phyloP scores from a whole-genome alignment of 768 basidiomycete genomes.

The Kwoniella europaea region DNA sequence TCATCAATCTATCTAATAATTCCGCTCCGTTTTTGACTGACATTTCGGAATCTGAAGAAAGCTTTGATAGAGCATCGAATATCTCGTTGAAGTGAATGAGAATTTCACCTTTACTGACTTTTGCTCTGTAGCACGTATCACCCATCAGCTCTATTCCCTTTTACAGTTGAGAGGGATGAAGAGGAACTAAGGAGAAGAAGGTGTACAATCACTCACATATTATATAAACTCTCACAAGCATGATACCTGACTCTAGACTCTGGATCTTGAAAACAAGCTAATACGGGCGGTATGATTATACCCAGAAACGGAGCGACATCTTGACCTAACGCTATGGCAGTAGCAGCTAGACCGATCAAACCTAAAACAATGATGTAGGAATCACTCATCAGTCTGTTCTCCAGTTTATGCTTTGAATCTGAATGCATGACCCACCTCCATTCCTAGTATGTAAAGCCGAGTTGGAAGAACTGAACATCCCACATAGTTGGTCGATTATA shows the following conservation, averaged over 20 bases:
- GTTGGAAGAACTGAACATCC: constrained; percentile 82
- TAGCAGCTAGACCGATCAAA: constrained; percentile 91
- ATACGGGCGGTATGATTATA: constrained; percentile 83
- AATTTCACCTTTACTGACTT: constrained; percentile 93
- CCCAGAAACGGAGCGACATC: constrained; percentile 94
- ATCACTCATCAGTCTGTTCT: neutral
- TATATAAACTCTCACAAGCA: constrained; percentile 96
- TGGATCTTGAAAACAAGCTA: constrained; percentile 88
- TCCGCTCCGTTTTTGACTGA: constrained; percentile 99
- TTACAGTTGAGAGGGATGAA: too few relatives aligned
- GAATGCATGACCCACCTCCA: constrained; percentile 63
- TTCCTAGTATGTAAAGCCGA: constrained; percentile 89
- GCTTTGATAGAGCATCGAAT: constrained; percentile 93
- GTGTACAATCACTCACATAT: constrained; percentile 65
- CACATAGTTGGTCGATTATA: constrained; percentile 92
- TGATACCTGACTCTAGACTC: constrained; percentile 95
- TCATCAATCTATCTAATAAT: constrained; percentile 91
- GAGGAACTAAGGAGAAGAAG: neutral
- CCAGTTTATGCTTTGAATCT: neutral
- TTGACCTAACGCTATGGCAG: constrained; percentile 93
- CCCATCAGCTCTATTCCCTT: constrained; percentile 11
- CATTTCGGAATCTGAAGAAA: constrained; percentile 90
- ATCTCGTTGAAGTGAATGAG: constrained; percentile 97
- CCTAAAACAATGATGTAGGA: constrained; percentile 51
- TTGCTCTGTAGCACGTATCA: constrained; percentile 34